Percentiles rank a stretch among this genome's conserved stretches.
phyloP scores from a whole-genome alignment of 2,329 filamentous ascomycete genomes.

The Nemania diffusa region DNA sequence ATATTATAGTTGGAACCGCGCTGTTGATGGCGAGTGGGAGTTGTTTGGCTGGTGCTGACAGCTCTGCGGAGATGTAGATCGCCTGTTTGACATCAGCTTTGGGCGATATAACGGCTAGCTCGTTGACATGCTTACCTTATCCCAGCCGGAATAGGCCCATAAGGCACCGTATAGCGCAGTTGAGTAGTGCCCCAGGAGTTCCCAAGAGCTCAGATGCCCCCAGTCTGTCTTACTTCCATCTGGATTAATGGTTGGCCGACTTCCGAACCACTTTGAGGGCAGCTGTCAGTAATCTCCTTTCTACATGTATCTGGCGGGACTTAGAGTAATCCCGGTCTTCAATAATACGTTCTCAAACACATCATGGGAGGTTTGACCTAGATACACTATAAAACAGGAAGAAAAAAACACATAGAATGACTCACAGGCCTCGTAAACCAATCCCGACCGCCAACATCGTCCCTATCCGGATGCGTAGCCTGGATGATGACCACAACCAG shows the following conservation, averaged over 20 bases:
- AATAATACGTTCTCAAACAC: neutral
- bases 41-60: constrained; percentile 61
- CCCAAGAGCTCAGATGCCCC: constrained; percentile 63
- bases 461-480: constrained; percentile 49
- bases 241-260: constrained; percentile 60
- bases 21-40: constrained; percentile 71
- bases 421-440: constrained; percentile 58
- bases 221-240: constrained; percentile 63
- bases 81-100: constrained; percentile 51
- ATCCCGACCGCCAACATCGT: constrained; percentile 59
- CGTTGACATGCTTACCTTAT: constrained; percentile 60
- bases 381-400: neutral
- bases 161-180: constrained; percentile 70
- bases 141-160: constrained; percentile 75
- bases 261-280: constrained; percentile 61
- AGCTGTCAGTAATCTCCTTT: neutral
- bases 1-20: constrained; percentile 67
- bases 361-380: neutral
- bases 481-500: constrained; percentile 59
- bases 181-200: constrained; percentile 68
- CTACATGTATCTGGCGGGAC: neutral
- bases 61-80: constrained; percentile 65
- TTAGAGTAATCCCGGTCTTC: neutral
- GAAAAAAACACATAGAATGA: neutral
- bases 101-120: neutral